Percentiles rank a stretch among this genome's conserved stretches.
These are phyloP conservation scores for Golubevia pallescens DNA, from an alignment of 1,284 basidiomycete species.

Conservation along the genomic window DNA sequence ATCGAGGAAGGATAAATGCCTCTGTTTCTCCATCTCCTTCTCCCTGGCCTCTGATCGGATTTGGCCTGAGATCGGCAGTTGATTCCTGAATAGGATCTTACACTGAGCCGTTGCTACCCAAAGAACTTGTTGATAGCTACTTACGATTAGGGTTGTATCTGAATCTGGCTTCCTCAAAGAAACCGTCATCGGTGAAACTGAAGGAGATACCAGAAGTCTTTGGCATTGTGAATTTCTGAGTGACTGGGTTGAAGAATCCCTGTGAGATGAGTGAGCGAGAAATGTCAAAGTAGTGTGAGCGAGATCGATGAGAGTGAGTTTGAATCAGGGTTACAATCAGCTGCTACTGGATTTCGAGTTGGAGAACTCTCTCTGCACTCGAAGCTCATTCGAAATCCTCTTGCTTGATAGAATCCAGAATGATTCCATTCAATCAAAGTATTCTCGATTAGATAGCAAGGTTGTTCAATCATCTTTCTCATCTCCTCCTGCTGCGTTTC, in stretches of 20 bases:
- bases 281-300: neutral
- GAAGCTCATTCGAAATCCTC: no score
- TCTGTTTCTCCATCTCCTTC: no score
- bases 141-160: conserved; percentile 36
- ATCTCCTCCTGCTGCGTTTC: no score
- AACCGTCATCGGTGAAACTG: conserved; percentile 51
- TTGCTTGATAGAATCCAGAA: no score
- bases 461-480: no score
- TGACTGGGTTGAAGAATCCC: conserved; percentile 51
- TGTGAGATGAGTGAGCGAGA: conserved; percentile 8
- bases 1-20: no score
- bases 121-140: conserved; percentile 9
- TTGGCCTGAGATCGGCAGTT: neutral
- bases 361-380: no score
- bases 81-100: neutral
- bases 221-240: conserved; percentile 44
- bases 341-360: no score
- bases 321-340: no score
- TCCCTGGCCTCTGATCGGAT: no score
- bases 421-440: no score
- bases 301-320: neutral
- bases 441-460: no score
- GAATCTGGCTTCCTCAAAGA: conserved; percentile 53
- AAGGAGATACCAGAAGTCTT: conserved; percentile 40
- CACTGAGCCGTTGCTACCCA: neutral